Conservation (phyloP, 192 early-diverging fungal species). For the Anaeromyces robustus region DNA sequence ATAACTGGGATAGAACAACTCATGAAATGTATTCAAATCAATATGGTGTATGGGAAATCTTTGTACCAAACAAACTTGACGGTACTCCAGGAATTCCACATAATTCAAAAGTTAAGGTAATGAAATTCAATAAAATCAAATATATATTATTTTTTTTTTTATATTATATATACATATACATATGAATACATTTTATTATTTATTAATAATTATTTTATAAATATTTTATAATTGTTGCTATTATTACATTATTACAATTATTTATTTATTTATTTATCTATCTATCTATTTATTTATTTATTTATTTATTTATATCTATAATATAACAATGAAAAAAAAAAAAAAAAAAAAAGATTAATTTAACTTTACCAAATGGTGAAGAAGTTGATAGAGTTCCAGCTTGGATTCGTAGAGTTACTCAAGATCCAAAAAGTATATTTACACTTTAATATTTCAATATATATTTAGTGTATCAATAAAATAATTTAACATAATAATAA, state of each 20-base stretch:
- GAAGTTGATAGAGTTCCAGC: conserved; percentile 75
- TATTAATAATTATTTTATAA: too few relatives aligned
- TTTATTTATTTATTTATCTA: too few relatives aligned
- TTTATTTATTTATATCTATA: too few relatives aligned
- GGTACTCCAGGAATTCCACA: conserved; percentile 62
- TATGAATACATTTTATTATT: too few relatives aligned
- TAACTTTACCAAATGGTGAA: neutral
- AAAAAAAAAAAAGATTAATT: neutral
- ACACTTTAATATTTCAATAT: neutral
- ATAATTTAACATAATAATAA: too few relatives aligned
- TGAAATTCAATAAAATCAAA: neutral
- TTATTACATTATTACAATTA: too few relatives aligned
- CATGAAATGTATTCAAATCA: conserved; percentile 64
- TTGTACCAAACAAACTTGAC: conserved; percentile 40
- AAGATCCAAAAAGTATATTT: conserved; percentile 54
- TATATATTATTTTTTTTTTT: too few relatives aligned
- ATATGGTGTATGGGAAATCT: conserved; percentile 72
- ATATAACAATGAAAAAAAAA: too few relatives aligned
- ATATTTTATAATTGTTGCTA: too few relatives aligned
- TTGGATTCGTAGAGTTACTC: conserved; percentile 67
- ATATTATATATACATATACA: too few relatives aligned
- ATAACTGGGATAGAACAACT: conserved; percentile 56
- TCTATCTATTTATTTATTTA: too few relatives aligned
- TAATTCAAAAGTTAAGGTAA: conserved; percentile 71
- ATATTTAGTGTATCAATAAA: too few relatives aligned